phyloP scores from a whole-genome alignment of 441 rosid genomes.

The Gossypium schwendimanii region DNA sequence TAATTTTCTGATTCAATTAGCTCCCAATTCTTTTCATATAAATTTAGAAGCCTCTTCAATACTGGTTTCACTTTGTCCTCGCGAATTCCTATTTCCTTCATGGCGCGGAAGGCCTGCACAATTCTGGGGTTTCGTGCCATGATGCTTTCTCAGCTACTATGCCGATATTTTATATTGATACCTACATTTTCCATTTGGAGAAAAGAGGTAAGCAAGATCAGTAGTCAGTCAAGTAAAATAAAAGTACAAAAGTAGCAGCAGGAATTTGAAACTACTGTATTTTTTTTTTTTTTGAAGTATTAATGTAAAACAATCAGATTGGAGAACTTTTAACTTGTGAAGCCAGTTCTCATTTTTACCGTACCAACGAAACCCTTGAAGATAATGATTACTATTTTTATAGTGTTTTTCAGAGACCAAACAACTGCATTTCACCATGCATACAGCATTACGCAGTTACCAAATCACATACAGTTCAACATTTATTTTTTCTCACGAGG shows the following conservation, averaged over 20 bases:
- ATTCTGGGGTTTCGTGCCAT: constrained; percentile 57
- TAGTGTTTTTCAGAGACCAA: not conserved
- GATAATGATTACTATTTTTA: not conserved
- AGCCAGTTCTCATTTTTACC: not conserved
- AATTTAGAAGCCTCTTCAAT: constrained; percentile 46
- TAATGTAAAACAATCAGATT: not conserved
- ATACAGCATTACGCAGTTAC: not conserved
- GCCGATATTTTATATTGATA: not conserved
- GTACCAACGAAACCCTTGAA: not conserved
- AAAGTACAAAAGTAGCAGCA: not conserved
- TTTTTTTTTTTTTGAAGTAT: not conserved
- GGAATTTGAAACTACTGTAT: not conserved
- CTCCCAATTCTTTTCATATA: constrained; percentile 79
- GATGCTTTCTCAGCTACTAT: constrained; percentile 9
- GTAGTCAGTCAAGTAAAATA: not conserved
- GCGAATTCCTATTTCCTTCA: constrained; percentile 55
- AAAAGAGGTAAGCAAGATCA: not conserved
- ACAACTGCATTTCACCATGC: not conserved
- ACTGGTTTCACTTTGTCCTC: constrained; percentile 56
- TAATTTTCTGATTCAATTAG: constrained; percentile 73
- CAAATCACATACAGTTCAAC: not conserved
- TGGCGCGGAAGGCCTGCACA: constrained; percentile 51
- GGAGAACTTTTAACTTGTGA: too few relatives aligned
- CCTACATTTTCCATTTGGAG: not conserved
- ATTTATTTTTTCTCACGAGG: not conserved